Base-by-base conservation (phyloP, 192 early-diverging fungal species). In the Radiomyces spectabilis region DNA sequence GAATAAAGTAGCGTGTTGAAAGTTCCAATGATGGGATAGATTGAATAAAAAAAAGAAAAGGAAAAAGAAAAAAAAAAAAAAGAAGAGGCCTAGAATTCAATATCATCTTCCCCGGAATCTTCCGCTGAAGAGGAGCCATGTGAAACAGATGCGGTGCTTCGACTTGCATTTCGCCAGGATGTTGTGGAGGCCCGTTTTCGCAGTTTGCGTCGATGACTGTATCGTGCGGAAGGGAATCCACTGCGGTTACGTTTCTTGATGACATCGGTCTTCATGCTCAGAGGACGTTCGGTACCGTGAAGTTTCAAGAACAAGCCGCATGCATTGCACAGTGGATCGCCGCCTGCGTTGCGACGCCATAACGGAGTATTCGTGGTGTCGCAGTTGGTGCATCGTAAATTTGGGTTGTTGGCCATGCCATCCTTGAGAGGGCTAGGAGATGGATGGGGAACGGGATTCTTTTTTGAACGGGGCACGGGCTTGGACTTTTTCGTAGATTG, bases 221-320 rank as follows among this genome's bases (percentile, higher is more conserved):
- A 48, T 21, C 25, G 4, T 15, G 46, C 13, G 24, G 33, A 35
- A 8, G 13, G 13, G 13, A 13, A 35, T 8, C 33, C 33, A 35
- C 46, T 27, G 30, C 96, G 85, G 65, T 95, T 94, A 30, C 96
- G 84, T 40, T 92, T 93, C 61, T 90, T 80, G 55, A 99, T 93
- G 7, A 92, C 85, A 57, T 92, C 85, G 1, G 86, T 91, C 70
- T 91, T 92, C 68, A 99, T 79, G 45, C 82, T 81, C 15, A 92
- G 77, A 0, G 97, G 97, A 37, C 97, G 74, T 2, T 83, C 75
- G 37, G 86, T 84, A 27, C 87, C 89, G 63, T 99, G 97, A 13
- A 99, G 76, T 76, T 98, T 99, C 64, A 82, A 85, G 65, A 88
- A 99, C 50, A 99, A 69, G 1, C 97, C 97, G 59, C 97, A 99